Base-by-base conservation (phyloP, 139 green algal genomes). In the Chlorella sp. region DNA sequence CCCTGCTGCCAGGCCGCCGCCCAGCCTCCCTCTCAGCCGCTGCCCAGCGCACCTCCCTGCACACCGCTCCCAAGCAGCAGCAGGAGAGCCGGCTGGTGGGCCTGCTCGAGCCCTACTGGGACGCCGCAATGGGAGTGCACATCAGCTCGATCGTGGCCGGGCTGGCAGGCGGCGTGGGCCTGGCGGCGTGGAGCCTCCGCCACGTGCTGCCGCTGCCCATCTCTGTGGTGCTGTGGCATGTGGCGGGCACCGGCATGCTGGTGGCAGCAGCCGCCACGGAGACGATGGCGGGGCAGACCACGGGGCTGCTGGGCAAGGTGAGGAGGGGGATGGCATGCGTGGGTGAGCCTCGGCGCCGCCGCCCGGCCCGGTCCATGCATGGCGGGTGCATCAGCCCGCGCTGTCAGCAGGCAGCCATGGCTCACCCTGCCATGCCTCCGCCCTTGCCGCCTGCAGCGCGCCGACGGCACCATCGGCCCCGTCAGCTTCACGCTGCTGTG, bases 221-320 rank as follows among this genome's bases (percentile, higher is more conserved):
- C 3, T 81, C 51, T 2, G n/a, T 92, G 32, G 69, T 88, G 11
- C 56, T 90, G 3, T 84, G 43, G n/a, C 90, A 93, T 17, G 69
- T 88, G 2, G 81, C 86, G 2, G 83, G 68, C 19, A 64, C 88
- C 3, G 90, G 88, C 26, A 78, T 92, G 32, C 43, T 81, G 0
- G 88, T 93, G 26, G 87, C 90, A 4, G 36, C 87, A 2, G 90
- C 91, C 3, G 84, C 92, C 8, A 89, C 78, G 17, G 75, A 84
- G 41, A 38, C 62, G 0, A 48, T 92, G 26, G 89, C 88, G 14
- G 51, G 36, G 3, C 70, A 87, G 28, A 91, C 85, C 40, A 93
- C 90, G 0, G 58, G 77, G 32, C 54, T 94, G 28, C 34, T 95
- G 34, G 91, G 92, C 48, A 95, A 95, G 88, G 84, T 87, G 54